A percentile compares a stretch with the other conserved stretches of the same genome.
These are phyloP conservation scores for Fraxinus quadrangulata DNA, from an alignment of 257 asterid species.

Conservation along the genomic window DNA sequence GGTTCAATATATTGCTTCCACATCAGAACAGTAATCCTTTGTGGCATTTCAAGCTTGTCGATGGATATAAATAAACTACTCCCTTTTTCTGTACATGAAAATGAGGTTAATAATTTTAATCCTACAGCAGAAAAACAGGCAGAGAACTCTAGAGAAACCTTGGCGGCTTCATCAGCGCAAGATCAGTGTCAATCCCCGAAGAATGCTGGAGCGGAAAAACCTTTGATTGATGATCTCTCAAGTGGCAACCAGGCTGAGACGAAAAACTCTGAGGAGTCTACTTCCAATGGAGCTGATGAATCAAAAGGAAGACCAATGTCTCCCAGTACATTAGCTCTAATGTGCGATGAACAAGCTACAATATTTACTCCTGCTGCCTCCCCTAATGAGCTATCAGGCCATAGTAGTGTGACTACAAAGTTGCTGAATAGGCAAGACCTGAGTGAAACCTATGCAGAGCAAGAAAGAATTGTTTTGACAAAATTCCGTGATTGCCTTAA, in stretches of 20 bases:
- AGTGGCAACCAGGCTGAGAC: slow-evolving; percentile 47
- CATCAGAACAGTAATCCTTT: neutral
- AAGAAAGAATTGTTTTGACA: slow-evolving; percentile 84
- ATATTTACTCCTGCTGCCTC: slow-evolving; percentile 63
- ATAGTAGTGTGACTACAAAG: slow-evolving; percentile 47
- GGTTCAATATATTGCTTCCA: neutral
- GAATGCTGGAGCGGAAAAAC: slow-evolving; percentile 42
- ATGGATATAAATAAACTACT: neutral
- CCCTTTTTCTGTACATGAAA: slow-evolving; percentile 1
- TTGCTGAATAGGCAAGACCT: slow-evolving; percentile 53
- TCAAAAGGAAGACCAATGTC: slow-evolving; percentile 83
- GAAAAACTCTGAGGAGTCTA: slow-evolving; percentile 46
- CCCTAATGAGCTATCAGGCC: slow-evolving; percentile 50
- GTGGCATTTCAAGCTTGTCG: neutral
- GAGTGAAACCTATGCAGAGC: slow-evolving; percentile 68
- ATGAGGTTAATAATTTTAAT: slow-evolving; percentile 14
- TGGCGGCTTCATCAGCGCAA: slow-evolving; percentile 47
- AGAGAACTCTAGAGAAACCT: slow-evolving; percentile 51
- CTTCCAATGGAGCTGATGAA: slow-evolving; percentile 61
- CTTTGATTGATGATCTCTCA: slow-evolving; percentile 35
- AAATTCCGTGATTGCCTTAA: slow-evolving; percentile 92
- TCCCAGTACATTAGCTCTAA: slow-evolving; percentile 92
- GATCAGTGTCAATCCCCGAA: slow-evolving; percentile 48
- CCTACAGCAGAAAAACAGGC: slow-evolving; percentile 47
- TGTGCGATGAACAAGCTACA: slow-evolving; percentile 90